Evolutionary conservation across 495 filamentous ascomycete species (phyloP), one percentile per base, ranked within the genome.

Genomic region (Glonium stellatum): DNA sequence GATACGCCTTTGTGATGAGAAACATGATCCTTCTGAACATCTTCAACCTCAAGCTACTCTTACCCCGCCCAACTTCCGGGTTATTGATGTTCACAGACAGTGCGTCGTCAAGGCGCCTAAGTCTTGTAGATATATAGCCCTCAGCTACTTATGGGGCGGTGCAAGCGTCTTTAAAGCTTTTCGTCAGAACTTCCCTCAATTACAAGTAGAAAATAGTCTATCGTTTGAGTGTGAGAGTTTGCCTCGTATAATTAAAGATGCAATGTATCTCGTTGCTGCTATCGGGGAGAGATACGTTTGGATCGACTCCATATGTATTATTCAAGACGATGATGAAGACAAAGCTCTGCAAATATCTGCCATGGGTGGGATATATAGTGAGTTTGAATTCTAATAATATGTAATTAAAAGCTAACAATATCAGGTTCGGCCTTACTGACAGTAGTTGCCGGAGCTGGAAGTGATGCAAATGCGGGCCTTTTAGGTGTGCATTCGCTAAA

Each of bases 91-190:
- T 8, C 36, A 15, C 36, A 8, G 36, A 15, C 15, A 15, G 36
- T 39, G 36, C 36, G 8, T 39, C 15, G 36, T 15, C 8, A 39
- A 39, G 36, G 8, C 36, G 8, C 8, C 8, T 8, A 8, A 39
- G 15, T 8, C 8, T 8, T 39, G 36, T 31, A 47, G 36, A 59
- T 59, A 59, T 21, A 27, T 59, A 15, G 25, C 42, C 22, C 31
- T 59, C 4, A 59, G 56, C 23, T 59, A 59, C 34, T 41, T 59
- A 21, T 59, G 56, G 56, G 56, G 56, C 18, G 6, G 27, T 13
- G 27, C 12, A 11, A 27, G 9, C 5, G 18, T 34, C 15, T 25
- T 59, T 52, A 41, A 25, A 11, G 5, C 21, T 10, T 4, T 27
- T 5, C 4, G 10, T 1, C 9, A 41, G 5, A 59, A 50, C 22